Evolutionary conservation across 768 basidiomycete genomes (phyloP), one percentile per base, ranked within the genome.

Genomic region (Naganishia antarctica): DNA sequence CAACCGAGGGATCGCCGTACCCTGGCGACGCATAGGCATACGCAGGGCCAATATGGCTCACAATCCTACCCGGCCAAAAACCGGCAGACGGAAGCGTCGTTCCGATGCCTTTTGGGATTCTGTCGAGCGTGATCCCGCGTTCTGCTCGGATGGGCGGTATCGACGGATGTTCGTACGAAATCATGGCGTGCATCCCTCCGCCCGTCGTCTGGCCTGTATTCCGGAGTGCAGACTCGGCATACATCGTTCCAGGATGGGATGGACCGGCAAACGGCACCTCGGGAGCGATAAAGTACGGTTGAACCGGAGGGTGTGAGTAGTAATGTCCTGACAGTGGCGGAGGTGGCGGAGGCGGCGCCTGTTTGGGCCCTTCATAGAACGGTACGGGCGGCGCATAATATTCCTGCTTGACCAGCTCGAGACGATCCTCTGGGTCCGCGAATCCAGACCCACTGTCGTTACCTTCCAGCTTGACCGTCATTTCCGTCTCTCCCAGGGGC

Each of bases 61-160:
- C 49, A 9, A 31, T 29, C 31, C 26, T 28, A 5, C 15, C 21
- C n/a, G 9, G 50, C 53, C 34, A 41, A 4, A 40, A 34, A 15
- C 2, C 3, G 23, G 11, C n/a, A 5, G 13, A 6, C 37, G 15
- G 32, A 12, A 4, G 9, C 2, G 37, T 25, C 32, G 53, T 57
- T 26, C 37, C 53, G 16, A 25, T 41, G 32, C 53, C 53, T 21
- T 57, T 57, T 12, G 32, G 50, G n/a, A 51, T 51, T 18, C 50
- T 16, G 18, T 21, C 23, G 13, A 57, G 26, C 21, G 53, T 57
- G 32, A 40, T 57, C 21, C 21, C 23, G 11, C 7, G 53, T 23
- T 40, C 53, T 13, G 18, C n/a, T 16, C 32, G 50, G 7, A 1
- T 13, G 12, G 32, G 21, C 26, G 13, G n/a, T 40, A 57, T 57